A percentile compares a stretch with the other conserved stretches of the same genome.
Evolutionary conservation across 495 filamentous ascomycete genomes (phyloP).

Genomic region (Beverwykella pulmonaria): DNA sequence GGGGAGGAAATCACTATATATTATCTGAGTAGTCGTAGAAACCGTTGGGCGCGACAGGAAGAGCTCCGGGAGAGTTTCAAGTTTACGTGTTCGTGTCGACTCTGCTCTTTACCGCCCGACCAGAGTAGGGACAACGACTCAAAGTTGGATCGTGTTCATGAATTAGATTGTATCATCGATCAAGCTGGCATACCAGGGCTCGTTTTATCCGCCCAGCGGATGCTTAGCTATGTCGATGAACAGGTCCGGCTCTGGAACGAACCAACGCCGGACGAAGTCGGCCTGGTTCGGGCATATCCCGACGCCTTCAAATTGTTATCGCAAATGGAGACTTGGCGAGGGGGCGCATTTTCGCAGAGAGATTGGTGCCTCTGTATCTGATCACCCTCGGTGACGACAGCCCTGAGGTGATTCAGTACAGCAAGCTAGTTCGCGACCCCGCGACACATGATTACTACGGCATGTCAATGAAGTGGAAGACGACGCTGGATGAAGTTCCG

Average conservation of each 20-base stretch:
- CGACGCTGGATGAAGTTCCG: conserved; percentile 34
- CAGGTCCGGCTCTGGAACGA: conserved; percentile 23
- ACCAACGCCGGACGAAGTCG: conserved; percentile 7
- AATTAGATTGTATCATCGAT: conserved; percentile 16
- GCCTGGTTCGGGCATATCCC: conserved; percentile 19
- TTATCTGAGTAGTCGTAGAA: conserved; percentile 37
- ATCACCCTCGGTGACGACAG: conserved; percentile 29
- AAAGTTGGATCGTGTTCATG: conserved; percentile 18
- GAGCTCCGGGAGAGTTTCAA: conserved; percentile 12
- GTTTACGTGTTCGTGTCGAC: conserved; percentile 25
- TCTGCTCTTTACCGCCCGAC: conserved; percentile 24
- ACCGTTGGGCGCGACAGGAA: conserved; percentile 22
- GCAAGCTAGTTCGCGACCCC: conserved; percentile 29
- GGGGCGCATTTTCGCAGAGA: conserved; percentile 23
- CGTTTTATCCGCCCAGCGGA: conserved; percentile 7
- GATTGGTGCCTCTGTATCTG: conserved; percentile 22
- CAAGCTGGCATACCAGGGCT: conserved; percentile 11
- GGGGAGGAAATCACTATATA: conserved; percentile 49
- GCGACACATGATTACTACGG: conserved; percentile 27
- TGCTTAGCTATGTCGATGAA: conserved; percentile 25
- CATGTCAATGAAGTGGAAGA: conserved; percentile 40
- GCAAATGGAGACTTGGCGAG: conserved; percentile 31
- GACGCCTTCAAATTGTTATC: conserved; percentile 26
- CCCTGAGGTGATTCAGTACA: conserved; percentile 21
- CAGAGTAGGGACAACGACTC: conserved; percentile 19